A percentile compares a stretch with the other conserved stretches of the same genome.
phyloP scores from a whole-genome alignment of 768 basidiomycete genomes.

The Glaciozyma antarctica region DNA sequence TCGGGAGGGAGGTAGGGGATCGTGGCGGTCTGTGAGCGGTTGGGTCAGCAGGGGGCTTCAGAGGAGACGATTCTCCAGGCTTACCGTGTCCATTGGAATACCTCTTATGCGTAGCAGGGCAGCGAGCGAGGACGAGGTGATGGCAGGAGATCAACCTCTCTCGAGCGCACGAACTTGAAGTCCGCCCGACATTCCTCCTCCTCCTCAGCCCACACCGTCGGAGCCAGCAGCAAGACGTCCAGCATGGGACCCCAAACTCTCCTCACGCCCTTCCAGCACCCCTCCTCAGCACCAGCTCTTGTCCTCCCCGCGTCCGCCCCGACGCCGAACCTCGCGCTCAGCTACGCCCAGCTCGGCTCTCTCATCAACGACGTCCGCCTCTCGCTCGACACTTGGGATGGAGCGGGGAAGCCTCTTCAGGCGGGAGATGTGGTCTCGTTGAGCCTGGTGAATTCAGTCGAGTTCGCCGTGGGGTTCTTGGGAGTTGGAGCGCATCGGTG shows the following conservation, averaged over 20 bases:
- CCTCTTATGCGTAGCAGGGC: too few relatives aligned
- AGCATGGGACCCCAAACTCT: background rate
- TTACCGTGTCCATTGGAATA: too few relatives aligned
- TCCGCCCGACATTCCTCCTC: too few relatives aligned
- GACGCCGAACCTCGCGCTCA: conserved; percentile 1
- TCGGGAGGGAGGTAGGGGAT: too few relatives aligned
- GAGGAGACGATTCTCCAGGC: too few relatives aligned
- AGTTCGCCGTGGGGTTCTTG: conserved; percentile 25
- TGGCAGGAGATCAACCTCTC: too few relatives aligned
- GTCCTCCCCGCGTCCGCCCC: conserved; percentile 14
- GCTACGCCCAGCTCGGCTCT: conserved; percentile 3
- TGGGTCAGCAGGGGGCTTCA: too few relatives aligned
- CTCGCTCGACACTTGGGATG: conserved; percentile 9
- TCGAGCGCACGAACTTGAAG: too few relatives aligned
- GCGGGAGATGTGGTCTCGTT: conserved; percentile 20
- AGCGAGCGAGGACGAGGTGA: too few relatives aligned
- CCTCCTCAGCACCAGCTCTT: conserved; percentile 3
- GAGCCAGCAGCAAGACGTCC: background rate
- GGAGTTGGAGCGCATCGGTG: conserved; percentile 21
- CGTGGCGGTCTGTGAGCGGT: too few relatives aligned
- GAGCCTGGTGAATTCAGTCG: conserved; percentile 22
- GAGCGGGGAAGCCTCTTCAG: background rate
- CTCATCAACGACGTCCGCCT: conserved; percentile 15
- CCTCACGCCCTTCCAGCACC: background rate
- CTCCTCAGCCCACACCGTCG: background rate